Base-by-base conservation (phyloP, 1,284 basidiomycete species). In the Naganishia liquefaciens region DNA sequence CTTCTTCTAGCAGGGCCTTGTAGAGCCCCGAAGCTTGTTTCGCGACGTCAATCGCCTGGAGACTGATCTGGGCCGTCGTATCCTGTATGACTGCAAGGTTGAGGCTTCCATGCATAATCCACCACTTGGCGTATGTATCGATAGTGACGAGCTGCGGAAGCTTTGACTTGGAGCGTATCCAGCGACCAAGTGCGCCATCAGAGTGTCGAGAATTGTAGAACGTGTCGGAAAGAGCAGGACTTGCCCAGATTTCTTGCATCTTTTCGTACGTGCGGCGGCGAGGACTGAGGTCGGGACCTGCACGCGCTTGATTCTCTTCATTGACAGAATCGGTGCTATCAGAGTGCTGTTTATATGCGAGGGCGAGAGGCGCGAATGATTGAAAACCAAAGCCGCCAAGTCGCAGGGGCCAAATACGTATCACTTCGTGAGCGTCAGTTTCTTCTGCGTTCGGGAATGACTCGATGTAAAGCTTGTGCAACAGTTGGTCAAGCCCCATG, bases 381-480 rank as follows among this genome's bases (percentile, higher is more conserved):
- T 64, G 63, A 17, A 64, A 47, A 5, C 49, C 63, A n/a, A 57
- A 51, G 5, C 63, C 54, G 9, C 63, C 63, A 19, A 64, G 47
- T 23, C 30, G 46, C 11, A 64, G 54, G 13, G 63, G 63, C 63
- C 63, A 64, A 9, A 57, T n/a, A n/a, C 33, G 50, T 4, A 64
- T 25, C 0, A 47, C 63, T 50, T 58, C 42, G 39, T 37, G 17
- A n/a, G 46, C 28, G 23, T 57, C 30, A 5, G 17, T 11, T 10
- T 46, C 27, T 17, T 42, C 33, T 5, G 19, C 28, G 15, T 43
- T 40, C 17, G 63, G 54, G 19, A 64, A 64, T 4, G 63, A 27
- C 23, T 30, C 19, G 11, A 28, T 9, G 28, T 58, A 46, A 30
- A 23, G 37, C 17, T 58, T 42, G 40, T 43, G 19, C 2, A 43